A percentile compares a stretch with the other conserved stretches of the same genome.
Conservation (phyloP, 257 asterid species). For the Solanum piurae region DNA sequence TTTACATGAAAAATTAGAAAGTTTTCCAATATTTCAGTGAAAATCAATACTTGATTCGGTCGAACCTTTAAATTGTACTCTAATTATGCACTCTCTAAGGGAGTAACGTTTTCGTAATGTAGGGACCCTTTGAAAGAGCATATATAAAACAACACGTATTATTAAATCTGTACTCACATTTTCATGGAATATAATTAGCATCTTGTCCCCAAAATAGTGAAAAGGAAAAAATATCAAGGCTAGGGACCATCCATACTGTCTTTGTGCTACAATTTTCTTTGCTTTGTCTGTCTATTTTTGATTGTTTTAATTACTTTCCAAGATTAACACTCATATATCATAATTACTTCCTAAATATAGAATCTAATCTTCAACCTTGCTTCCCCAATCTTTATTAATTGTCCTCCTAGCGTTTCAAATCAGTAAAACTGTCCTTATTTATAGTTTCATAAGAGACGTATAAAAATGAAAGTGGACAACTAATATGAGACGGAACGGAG, state of each 20-base stretch:
- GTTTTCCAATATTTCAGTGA: neutral
- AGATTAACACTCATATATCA: neutral
- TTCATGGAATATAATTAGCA: neutral
- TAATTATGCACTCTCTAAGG: neutral
- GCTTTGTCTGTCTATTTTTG: neutral
- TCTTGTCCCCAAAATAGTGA: neutral
- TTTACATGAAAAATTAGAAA: neutral
- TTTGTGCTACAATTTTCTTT: neutral
- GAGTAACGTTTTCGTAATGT: neutral
- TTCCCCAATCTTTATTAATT: neutral
- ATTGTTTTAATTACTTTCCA: neutral
- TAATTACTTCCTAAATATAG: neutral
- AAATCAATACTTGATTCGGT: too few relatives aligned
- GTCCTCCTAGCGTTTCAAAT: neutral
- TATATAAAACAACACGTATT: neutral
- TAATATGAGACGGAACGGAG: neutral
- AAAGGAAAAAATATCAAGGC: neutral
- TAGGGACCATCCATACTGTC: conserved; percentile 15
- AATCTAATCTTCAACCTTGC: neutral
- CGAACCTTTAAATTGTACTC: neutral
- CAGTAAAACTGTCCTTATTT: neutral
- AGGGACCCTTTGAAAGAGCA: conserved; percentile 2
- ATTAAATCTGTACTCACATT: neutral
- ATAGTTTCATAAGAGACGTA: accelerated
- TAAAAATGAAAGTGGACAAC: neutral